Base-by-base conservation (phyloP, 2,329 filamentous ascomycete species). In the Trichoderma sp. region DNA sequence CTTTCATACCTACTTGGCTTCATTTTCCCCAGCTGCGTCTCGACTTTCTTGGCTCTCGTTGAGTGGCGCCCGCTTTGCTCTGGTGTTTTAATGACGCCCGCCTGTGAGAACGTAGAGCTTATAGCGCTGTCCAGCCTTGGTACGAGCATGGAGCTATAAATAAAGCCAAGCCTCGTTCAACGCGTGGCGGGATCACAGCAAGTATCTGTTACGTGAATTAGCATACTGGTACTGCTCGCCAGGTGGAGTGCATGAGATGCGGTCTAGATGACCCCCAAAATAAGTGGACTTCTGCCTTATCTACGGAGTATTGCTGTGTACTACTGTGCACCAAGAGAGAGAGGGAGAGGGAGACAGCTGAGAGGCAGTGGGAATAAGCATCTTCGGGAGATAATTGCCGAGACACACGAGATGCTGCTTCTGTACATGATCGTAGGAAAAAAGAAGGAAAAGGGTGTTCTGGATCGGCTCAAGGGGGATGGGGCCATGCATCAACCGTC, bases 221-320 rank as follows among this genome's bases (percentile, higher is more conserved):
- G 43, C 35, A 53, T 31, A 33, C 19, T 49, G n/a, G 19, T 21
- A 24, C 21, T 19, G 49, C 11, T 31, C 49, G 60, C 60, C 60
- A 63, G 37, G 49, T 63, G 49, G 60, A 43, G 43, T 63, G 58
- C 40, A 27, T 49, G 58, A 52, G 47, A 21, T 62, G 59, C 27
- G 33, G 49, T 64, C 49, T 43, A 29, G 33, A 27, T 55, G 61
- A 64, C 52, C 61, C 61, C 61, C 61, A 55, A 62, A 40, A 33
- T 64, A 64, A 35, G 57, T 66, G 62, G 62, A 66, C 29, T 29
- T 53, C 13, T 37, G 29, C 49, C 61, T 47, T 66, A 63, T 62
- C 43, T 49, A 66, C 53, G 47, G 47, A 49, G n/a, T 49, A 56
- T 19, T 31, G 13, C 52, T 21, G 24, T 7, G 47, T 21, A 33